Evolutionary conservation across 2,329 filamentous ascomycete genomes (phyloP).

Genomic region (Scytalidium lignicola): DNA sequence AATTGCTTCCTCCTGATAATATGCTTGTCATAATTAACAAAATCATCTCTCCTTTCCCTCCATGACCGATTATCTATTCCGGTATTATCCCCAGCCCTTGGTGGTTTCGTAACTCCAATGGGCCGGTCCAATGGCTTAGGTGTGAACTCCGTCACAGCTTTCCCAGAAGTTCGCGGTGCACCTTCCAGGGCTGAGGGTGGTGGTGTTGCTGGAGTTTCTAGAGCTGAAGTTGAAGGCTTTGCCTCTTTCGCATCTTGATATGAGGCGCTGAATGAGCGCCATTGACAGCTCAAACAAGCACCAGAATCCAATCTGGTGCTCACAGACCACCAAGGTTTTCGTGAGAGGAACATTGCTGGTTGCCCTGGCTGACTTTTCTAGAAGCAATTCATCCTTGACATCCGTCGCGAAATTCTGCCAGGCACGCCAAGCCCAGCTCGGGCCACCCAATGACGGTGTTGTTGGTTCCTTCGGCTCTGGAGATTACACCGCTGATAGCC

Average conservation of each 20-base stretch:
- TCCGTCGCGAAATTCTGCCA: neutral
- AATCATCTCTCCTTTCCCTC: constrained; percentile 68
- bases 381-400: too few species aligned
- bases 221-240: constrained; percentile 6
- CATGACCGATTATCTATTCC: constrained; percentile 66
- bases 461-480: neutral
- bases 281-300: constrained; percentile 46
- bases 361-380: neutral
- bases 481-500: neutral
- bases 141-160: constrained; percentile 48
- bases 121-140: constrained; percentile 62
- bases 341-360: constrained; percentile 20
- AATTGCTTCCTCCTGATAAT: constrained; percentile 69
- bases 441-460: neutral
- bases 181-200: constrained; percentile 45
- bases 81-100: constrained; percentile 73
- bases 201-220: constrained; percentile 10
- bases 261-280: constrained; percentile 44
- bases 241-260: constrained; percentile 28
- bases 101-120: constrained; percentile 74
- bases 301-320: constrained; percentile 20
- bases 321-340: constrained; percentile 12
- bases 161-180: constrained; percentile 56
- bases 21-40: constrained; percentile 82
- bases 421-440: neutral